Percentiles rank a stretch among this genome's conserved stretches.
phyloP scores from a whole-genome alignment of 805 yeast species.

The Candida pseudofarinosa region DNA sequence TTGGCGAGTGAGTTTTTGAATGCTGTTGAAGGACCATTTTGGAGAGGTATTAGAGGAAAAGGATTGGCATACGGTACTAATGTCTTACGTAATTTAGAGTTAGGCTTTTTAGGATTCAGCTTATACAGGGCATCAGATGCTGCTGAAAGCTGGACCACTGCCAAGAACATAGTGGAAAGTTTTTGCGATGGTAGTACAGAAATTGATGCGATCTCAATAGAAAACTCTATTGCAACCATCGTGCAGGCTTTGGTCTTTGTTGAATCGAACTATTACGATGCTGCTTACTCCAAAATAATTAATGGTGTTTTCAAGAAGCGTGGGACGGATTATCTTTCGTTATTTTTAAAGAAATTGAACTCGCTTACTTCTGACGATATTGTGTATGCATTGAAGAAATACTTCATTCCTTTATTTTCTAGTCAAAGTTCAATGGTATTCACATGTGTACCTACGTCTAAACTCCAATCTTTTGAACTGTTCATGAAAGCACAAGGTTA shows the following conservation, averaged over 20 bases:
- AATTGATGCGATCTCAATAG: constrained; percentile 58
- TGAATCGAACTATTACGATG: constrained; percentile 60
- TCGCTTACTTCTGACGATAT: constrained; percentile 52
- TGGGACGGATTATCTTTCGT: constrained; percentile 60
- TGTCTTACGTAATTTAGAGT: constrained; percentile 55
- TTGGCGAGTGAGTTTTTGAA: constrained; percentile 74
- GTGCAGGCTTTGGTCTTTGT: constrained; percentile 67
- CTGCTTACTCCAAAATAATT: constrained; percentile 62
- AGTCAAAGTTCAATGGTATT: constrained; percentile 55
- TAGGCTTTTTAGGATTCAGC: constrained; percentile 61
- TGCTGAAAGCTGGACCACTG: constrained; percentile 57
- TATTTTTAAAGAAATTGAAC: constrained; percentile 51
- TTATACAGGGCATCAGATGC: constrained; percentile 86
- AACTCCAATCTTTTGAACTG: constrained; percentile 41
- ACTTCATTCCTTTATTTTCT: constrained; percentile 64
- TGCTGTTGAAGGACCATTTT: constrained; percentile 93
- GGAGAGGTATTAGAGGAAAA: constrained; percentile 93
- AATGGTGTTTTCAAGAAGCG: constrained; percentile 66
- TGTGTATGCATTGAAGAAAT: constrained; percentile 46
- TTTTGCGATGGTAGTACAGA: constrained; percentile 49
- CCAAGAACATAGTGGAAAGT: constrained; percentile 59
- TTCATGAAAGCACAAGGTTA: constrained; percentile 57
- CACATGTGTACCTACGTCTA: constrained; percentile 69
- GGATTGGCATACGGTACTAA: constrained; percentile 91
- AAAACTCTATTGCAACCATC: constrained; percentile 72